Conservation (phyloP, 345 rosid genomes). For the Melastoma malabathricum region DNA sequence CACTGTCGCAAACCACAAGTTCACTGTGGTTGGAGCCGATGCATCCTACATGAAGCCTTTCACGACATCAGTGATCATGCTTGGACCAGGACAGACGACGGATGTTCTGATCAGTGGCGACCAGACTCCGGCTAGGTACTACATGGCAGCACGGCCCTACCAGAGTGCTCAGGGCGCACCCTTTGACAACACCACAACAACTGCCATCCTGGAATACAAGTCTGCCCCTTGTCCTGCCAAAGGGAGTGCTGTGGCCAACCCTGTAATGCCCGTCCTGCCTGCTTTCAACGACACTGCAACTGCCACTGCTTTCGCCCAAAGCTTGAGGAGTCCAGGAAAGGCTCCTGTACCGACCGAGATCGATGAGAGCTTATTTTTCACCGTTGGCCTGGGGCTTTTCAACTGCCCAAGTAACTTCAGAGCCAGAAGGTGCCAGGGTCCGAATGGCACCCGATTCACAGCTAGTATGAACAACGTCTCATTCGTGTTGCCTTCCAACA, state of each 20-base stretch:
- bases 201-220: slow-evolving; percentile 54
- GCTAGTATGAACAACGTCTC: slow-evolving; percentile 85
- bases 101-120: slow-evolving; percentile 53
- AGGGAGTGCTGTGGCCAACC: slow-evolving; percentile 25
- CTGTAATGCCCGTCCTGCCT: slow-evolving; percentile 57
- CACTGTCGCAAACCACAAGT: slow-evolving; percentile 43
- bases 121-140: slow-evolving; percentile 46
- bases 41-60: slow-evolving; percentile 56
- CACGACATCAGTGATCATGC: slow-evolving; percentile 38
- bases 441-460: slow-evolving; percentile 68
- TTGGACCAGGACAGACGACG: slow-evolving; percentile 73
- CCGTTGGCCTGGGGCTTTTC: slow-evolving; percentile 73
- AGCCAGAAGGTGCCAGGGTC: slow-evolving; percentile 49
- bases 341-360: slow-evolving; percentile 43
- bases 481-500: slow-evolving; percentile 40
- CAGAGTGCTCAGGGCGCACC: slow-evolving; percentile 27
- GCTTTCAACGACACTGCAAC: slow-evolving; percentile 83
- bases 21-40: slow-evolving; percentile 52
- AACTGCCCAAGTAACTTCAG: slow-evolving; percentile 47
- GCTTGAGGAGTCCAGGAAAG: slow-evolving; percentile 37
- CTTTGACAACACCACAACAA: slow-evolving; percentile 66
- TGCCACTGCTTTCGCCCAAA: slow-evolving; percentile 52
- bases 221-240: slow-evolving; percentile 29
- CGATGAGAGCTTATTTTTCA: slow-evolving; percentile 61
- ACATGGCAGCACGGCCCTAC: slow-evolving; percentile 65